phyloP scores from a whole-genome alignment of 1,284 basidiomycete species.

The Wallemia mellicola region DNA sequence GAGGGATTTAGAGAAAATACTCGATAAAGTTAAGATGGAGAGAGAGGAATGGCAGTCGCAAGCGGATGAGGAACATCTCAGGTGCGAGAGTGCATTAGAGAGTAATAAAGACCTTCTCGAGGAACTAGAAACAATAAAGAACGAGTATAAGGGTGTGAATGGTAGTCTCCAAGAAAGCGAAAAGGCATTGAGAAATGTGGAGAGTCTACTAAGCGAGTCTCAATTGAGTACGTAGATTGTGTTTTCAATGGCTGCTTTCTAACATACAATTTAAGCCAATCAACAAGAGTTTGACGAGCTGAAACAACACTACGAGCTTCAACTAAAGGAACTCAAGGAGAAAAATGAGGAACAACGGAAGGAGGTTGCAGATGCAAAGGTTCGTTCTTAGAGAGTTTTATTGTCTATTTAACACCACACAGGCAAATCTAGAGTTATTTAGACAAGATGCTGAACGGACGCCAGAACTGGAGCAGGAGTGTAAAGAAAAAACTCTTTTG shows the following conservation, averaged over 20 bases:
- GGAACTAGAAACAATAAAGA: conserved; percentile 26
- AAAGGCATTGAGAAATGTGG: conserved; percentile 44
- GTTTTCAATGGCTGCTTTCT: background rate
- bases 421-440: background rate
- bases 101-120: conserved; percentile 32
- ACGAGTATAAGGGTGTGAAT: conserved; percentile 27
- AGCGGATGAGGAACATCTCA: conserved; percentile 38
- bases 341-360: background rate
- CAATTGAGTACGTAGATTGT: conserved; percentile 20
- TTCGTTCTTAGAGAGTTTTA: conserved; percentile 17
- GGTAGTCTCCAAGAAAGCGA: conserved; percentile 26
- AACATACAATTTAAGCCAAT: background rate
- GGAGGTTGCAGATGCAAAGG: conserved; percentile 41
- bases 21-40: conserved; percentile 54
- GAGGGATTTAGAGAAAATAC: conserved; percentile 43
- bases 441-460: conserved; percentile 28
- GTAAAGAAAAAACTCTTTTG: conserved; percentile 75
- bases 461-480: conserved; percentile 47
- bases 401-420: background rate
- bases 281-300: background rate
- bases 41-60: conserved; percentile 62
- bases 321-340: background rate
- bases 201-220: conserved; percentile 81
- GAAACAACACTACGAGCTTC: background rate
- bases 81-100: conserved; percentile 34